These are phyloP conservation scores for Aspergillus baeticus DNA, from an alignment of 495 filamentous ascomycete species.

Conservation along the genomic window DNA sequence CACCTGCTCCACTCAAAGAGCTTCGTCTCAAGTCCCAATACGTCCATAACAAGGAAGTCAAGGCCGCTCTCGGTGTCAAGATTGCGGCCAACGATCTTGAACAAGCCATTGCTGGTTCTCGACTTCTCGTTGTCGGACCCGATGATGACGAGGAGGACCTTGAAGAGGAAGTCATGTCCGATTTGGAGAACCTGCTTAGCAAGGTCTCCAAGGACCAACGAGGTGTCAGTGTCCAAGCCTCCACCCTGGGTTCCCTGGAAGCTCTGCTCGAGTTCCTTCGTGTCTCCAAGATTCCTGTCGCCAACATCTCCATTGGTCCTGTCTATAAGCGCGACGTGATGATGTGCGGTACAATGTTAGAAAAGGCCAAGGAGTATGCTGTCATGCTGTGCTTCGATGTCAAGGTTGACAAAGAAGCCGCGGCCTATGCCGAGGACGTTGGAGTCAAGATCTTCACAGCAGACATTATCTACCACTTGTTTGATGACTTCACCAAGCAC, in stretches of 20 bases:
- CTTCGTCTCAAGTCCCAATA: slow-evolving; percentile 91
- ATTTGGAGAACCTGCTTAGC: slow-evolving; percentile 87
- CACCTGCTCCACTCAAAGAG: slow-evolving; percentile 91
- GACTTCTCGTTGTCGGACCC: slow-evolving; percentile 87
- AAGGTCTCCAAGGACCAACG: slow-evolving; percentile 86
- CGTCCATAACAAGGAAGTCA: slow-evolving; percentile 99
- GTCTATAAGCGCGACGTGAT: slow-evolving; percentile 99
- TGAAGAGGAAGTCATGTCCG: slow-evolving; percentile 93
- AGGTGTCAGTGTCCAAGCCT: slow-evolving; percentile 96
- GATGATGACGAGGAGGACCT: slow-evolving; percentile 97
- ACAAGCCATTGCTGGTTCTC: slow-evolving; percentile 93
- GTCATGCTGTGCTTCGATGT: slow-evolving; percentile 99
- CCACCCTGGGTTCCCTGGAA: slow-evolving; percentile 95
- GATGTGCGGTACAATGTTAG: slow-evolving; percentile 93
- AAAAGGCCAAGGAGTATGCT: slow-evolving; percentile 92
- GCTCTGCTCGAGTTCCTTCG: slow-evolving; percentile 95
- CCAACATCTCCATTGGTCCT: slow-evolving; percentile 95
- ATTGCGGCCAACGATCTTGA: slow-evolving; percentile 96
- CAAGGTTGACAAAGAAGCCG: slow-evolving; percentile 96
- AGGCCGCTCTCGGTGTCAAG: slow-evolving; percentile 97
- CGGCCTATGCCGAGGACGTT: slow-evolving; percentile 85
- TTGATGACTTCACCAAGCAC: slow-evolving; percentile 93
- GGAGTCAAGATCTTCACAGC: slow-evolving; percentile 98
- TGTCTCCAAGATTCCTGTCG: slow-evolving; percentile 92
- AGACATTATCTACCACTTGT: slow-evolving; percentile 98